phyloP scores from a whole-genome alignment of 1,139 yeast genomes.

The Geotrichum histeridarum region DNA sequence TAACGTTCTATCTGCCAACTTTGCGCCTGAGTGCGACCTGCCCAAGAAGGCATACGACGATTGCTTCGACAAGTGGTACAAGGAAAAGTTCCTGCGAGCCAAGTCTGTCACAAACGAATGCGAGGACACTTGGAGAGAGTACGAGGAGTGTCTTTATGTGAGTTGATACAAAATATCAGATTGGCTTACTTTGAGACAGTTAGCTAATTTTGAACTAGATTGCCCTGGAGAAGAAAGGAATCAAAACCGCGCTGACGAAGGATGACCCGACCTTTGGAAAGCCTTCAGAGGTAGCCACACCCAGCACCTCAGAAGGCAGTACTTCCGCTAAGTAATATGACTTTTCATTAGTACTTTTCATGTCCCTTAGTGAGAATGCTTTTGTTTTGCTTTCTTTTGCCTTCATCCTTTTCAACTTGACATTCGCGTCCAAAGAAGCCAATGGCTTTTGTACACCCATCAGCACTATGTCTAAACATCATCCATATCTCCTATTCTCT shows the following conservation, averaged over 20 bases:
- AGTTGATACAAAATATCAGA: constrained; percentile 24
- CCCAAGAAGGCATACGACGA: constrained; percentile 80
- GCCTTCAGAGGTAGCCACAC: neutral
- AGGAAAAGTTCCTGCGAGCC: constrained; percentile 78
- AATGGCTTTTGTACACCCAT: too few species aligned
- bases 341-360: too few species aligned
- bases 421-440: too few species aligned
- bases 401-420: too few species aligned
- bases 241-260: constrained; percentile 62
- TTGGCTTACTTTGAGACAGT: neutral
- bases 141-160: constrained; percentile 77
- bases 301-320: too few species aligned
- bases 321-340: too few species aligned
- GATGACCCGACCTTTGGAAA: constrained; percentile 11
- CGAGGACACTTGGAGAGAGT: constrained; percentile 80
- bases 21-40: constrained; percentile 95
- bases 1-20: constrained; percentile 72
- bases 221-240: constrained; percentile 66
- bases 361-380: too few species aligned
- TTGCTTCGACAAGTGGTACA: constrained; percentile 92
- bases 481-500: too few species aligned
- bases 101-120: constrained; percentile 69
- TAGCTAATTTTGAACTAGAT: constrained; percentile 30
- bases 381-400: too few species aligned
- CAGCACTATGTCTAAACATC: too few species aligned